Base-by-base conservation (phyloP, 176 grass and related monocot species). In the Oryza longistaminata region DNA sequence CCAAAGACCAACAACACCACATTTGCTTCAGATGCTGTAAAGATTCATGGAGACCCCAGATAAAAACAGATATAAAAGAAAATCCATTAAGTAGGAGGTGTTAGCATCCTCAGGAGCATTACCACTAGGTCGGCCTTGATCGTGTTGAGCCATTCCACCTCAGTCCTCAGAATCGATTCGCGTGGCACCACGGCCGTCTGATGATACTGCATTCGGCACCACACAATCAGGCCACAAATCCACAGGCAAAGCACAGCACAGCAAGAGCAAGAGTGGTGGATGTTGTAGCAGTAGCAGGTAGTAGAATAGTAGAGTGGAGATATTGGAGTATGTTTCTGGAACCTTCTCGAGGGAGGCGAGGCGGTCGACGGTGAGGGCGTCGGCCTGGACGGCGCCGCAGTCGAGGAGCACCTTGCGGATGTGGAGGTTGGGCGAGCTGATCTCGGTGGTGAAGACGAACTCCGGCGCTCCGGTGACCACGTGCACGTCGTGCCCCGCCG, bases 81-180 rank as follows among this genome's bases (percentile, higher is more conserved):
- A 58, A 31, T 31, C 29, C 2, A 55, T 6, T 0, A 7, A 58
- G 19, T 58, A n/a, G 53, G 0, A 8, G 52, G 6, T 37, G 35
- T 37, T 37, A 5, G 35, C 3, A 50, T 70, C 31, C 0, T 34
- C 46, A 26, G 78, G 76, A 42, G 4, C 13, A 26, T 66, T 92
- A 98, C 96, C 93, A 94, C 93, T 83, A 98, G 34, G 84, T 98
- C 96, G 7, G 96, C 96, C 81, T 92, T 95, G 83, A 98, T 98
- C 4, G 88, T 89, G 81, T 90, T 87, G 53, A 98, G 89, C 96
- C 96, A 98, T 77, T 94, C 96, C 71, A 92, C 93, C 73, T 98
- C 96, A 10, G 96, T 92, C 75, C 53, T 91, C 58, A 98, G 91
- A 73, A 98, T 98, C 7, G 88, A 92, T 66, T 89, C 85, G 21